phyloP scores from a whole-genome alignment of 352 stramenopile species.

The Phytophthora podocarpi region DNA sequence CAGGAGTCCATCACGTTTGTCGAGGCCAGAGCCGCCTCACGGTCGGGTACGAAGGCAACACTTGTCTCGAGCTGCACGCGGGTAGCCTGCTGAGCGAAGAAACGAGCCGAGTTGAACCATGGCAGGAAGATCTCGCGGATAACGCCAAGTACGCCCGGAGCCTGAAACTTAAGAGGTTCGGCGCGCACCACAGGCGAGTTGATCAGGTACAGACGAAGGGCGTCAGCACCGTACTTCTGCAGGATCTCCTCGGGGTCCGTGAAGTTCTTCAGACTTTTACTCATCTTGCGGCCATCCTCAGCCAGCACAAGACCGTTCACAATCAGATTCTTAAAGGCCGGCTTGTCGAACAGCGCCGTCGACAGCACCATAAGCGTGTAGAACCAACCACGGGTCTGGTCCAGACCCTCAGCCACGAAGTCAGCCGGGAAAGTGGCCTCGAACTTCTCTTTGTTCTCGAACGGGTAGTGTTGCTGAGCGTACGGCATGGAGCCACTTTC shows the following conservation, averaged over 20 bases:
- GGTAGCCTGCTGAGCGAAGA: slow-evolving; percentile 98
- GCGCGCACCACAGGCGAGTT: slow-evolving; percentile 99
- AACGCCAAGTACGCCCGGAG: slow-evolving; percentile 95
- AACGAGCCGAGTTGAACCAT: slow-evolving; percentile 99
- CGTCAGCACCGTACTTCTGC: slow-evolving; percentile 97
- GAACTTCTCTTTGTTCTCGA: slow-evolving; percentile 99
- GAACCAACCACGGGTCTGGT: slow-evolving; percentile 99
- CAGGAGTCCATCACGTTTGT: slow-evolving; percentile 99
- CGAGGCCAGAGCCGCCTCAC: slow-evolving; percentile 86
- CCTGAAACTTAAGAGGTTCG: slow-evolving; percentile 97
- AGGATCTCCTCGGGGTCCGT: slow-evolving; percentile 95
- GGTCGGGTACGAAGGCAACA: slow-evolving; percentile 90
- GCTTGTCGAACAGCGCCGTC: slow-evolving; percentile 99
- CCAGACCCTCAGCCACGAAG: slow-evolving; percentile 99
- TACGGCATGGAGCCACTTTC: slow-evolving; percentile 99
- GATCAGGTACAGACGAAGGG: slow-evolving; percentile 99
- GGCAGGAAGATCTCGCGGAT: slow-evolving; percentile 99
- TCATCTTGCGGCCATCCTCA: slow-evolving; percentile 99
- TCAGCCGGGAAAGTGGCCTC: slow-evolving; percentile 97
- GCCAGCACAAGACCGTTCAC: slow-evolving; percentile 99
- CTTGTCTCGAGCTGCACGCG: slow-evolving; percentile 89
- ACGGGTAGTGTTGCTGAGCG: slow-evolving; percentile 99
- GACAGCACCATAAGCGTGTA: slow-evolving; percentile 99
- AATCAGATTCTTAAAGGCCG: slow-evolving; percentile 99
- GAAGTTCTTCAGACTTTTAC: slow-evolving; percentile 99